Evolutionary conservation across 306 rosid species (phyloP), one percentile per base, ranked within the genome.

Genomic region (Castanea sativa): DNA sequence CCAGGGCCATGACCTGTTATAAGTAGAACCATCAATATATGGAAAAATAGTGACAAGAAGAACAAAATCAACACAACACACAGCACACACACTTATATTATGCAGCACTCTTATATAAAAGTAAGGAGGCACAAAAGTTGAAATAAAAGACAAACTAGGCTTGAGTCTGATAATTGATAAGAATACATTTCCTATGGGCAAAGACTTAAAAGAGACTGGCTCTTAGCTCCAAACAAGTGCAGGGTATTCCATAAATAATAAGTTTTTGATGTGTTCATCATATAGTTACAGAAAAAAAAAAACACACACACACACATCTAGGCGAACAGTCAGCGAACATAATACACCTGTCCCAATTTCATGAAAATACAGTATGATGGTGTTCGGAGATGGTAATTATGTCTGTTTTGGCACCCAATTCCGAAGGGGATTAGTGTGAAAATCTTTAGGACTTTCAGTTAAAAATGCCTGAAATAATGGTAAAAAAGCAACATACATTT

Each of bases 1-100:
- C 97, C 79, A 91, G 0, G 55, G 97, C 98, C 98, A 93, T 89
- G 14, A 85, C 85, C 98, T 93, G 2, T 38, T 7, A 38, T 38
- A 38, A 38, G 43, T 6, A 6, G 43, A 38, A 38, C 2, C 15
- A 9, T 15, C 4, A 10, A 4, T 11, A 4, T 38, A 38, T 38
- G 43, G 43, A 38, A 38, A 38, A 6, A 38, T 6, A 6, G 43
- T 38, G 43, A 38, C 43, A 38, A 38, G 43, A 38, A 38, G 43
- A 38, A 38, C 43, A 38, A 38, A 38, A 38, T 0, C 43, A 38
- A 38, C 2, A 7, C 43, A 38, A 38, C 43, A 38, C 43, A 38
- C 43, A 38, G 7, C 2, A 38, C 43, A 38, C 33, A 6, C 3
- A 58, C 9, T 3, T 1, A 58, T 2, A 60, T 60, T 11, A 13